Conservation (phyloP, 163 green algal genomes). For the Volvox carteri region DNA sequence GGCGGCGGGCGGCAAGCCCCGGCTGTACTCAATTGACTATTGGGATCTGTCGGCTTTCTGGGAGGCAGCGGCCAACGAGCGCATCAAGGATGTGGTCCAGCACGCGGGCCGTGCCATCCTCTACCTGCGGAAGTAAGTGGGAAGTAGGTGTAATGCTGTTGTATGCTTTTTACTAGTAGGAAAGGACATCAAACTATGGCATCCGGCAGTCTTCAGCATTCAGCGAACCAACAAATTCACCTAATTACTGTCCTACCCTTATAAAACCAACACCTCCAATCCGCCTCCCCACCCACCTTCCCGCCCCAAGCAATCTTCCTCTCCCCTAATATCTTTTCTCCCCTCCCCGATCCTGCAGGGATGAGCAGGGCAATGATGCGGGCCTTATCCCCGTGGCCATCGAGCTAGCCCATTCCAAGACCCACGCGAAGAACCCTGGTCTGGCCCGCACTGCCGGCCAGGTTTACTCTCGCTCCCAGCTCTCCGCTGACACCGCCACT, state of each 20-base stretch:
- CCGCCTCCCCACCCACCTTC: not conserved
- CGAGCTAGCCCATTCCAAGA: conserved; percentile 61
- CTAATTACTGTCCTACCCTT: no score
- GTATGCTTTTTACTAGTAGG: no score
- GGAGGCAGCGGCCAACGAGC: not conserved
- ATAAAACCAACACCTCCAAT: no score
- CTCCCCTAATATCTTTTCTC: not conserved
- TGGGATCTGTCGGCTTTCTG: conserved; percentile 57
- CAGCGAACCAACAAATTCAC: no score
- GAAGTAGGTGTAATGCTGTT: no score
- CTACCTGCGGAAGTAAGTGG: conserved; percentile 64
- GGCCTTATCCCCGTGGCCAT: conserved; percentile 64
- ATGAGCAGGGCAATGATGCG: conserved; percentile 24
- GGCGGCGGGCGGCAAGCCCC: conserved; percentile 57
- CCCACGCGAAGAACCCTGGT: not conserved
- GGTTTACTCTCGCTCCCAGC: conserved; percentile 15
- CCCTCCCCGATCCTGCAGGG: conserved; percentile 17
- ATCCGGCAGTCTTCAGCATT: no score
- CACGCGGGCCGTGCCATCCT: conserved; percentile 62
- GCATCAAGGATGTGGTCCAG: conserved; percentile 28
- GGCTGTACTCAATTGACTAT: conserved; percentile 62
- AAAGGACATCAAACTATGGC: no score
- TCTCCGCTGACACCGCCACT: not conserved
- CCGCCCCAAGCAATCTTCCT: no score
- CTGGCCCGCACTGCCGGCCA: conserved; percentile 22